Percentiles rank a stretch among this genome's conserved stretches.
phyloP scores from a whole-genome alignment of 345 rosid genomes.

The Carallia brachiata region DNA sequence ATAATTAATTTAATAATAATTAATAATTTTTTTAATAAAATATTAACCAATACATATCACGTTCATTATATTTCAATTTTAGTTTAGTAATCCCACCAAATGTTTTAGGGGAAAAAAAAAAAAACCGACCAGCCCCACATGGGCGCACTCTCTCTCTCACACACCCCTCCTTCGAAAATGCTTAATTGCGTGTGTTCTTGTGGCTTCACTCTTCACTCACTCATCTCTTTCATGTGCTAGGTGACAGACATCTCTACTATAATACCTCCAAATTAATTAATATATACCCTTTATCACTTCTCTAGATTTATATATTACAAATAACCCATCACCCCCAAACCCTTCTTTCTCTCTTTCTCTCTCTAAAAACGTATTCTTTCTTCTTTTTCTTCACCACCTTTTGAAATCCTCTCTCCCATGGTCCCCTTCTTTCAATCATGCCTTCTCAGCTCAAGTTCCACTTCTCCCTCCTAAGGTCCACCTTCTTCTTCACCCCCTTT shows the following conservation, averaged over 20 bases:
- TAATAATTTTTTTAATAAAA: too few relatives aligned
- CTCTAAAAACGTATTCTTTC: neutral
- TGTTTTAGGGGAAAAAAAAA: neutral
- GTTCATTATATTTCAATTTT: too few relatives aligned
- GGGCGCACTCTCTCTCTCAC: too few relatives aligned
- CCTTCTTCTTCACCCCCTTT: neutral
- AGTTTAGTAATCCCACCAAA: too few relatives aligned
- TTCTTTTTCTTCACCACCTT: neutral
- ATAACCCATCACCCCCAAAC: neutral
- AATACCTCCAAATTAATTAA: slow-evolving; percentile 25
- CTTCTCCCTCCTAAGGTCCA: slow-evolving; percentile 42
- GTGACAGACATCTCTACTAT: slow-evolving; percentile 24
- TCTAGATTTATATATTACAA: neutral
- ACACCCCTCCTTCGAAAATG: neutral
- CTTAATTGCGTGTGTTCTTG: neutral
- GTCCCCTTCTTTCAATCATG: slow-evolving; percentile 40
- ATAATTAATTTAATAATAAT: too few relatives aligned
- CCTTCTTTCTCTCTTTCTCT: neutral
- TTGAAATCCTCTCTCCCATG: slow-evolving; percentile 36
- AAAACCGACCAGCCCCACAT: too few relatives aligned
- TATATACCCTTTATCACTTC: neutral
- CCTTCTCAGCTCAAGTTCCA: slow-evolving; percentile 35
- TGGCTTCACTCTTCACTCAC: neutral
- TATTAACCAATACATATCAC: too few relatives aligned
- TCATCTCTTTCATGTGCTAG: slow-evolving; percentile 31